These are phyloP conservation scores for Fusarium continuum DNA, from an alignment of 2,329 filamentous ascomycete genomes.

Conservation along the genomic window DNA sequence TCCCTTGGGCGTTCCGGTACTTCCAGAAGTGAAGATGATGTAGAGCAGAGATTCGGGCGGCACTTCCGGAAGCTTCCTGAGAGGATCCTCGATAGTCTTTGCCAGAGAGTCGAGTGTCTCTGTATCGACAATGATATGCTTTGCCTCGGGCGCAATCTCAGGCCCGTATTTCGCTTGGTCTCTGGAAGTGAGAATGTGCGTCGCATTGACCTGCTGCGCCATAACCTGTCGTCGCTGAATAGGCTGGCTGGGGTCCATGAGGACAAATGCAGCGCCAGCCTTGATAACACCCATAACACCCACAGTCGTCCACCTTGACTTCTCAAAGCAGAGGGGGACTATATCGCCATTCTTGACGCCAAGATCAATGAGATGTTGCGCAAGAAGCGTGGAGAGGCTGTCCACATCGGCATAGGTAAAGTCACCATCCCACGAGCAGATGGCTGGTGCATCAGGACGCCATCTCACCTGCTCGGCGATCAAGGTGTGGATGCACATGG, in stretches of 20 bases:
- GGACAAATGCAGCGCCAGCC: conserved; percentile 48
- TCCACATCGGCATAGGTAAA: conserved; percentile 44
- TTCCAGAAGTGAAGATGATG: conserved; percentile 73
- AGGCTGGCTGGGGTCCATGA: conserved; percentile 44
- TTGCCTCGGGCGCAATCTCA: conserved; percentile 32
- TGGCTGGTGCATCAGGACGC: conserved; percentile 39
- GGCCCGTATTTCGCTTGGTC: conserved; percentile 26
- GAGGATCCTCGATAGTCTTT: conserved; percentile 20
- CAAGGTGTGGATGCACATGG: conserved; percentile 39
- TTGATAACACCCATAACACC: conserved; percentile 47
- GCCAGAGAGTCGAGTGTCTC: conserved; percentile 19
- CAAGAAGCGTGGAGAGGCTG: conserved; percentile 35
- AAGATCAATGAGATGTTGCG: conserved; percentile 30
- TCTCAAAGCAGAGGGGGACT: conserved; percentile 47
- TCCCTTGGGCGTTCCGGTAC: conserved; percentile 71
- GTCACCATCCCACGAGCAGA: conserved; percentile 47
- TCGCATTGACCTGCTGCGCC: conserved; percentile 33
- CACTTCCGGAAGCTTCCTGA: conserved; percentile 48
- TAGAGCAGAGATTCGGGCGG: conserved; percentile 57
- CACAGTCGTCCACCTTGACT: conserved; percentile 45
- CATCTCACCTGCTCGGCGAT: conserved; percentile 39
- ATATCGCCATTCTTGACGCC: conserved; percentile 42
- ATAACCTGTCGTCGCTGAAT: conserved; percentile 38
- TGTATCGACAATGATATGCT: conserved; percentile 31
- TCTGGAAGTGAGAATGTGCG: conserved; percentile 33